A percentile compares a stretch with the other conserved stretches of the same genome.
phyloP scores from a whole-genome alignment of 73 alveolate species.

The Stentor coeruleus region DNA sequence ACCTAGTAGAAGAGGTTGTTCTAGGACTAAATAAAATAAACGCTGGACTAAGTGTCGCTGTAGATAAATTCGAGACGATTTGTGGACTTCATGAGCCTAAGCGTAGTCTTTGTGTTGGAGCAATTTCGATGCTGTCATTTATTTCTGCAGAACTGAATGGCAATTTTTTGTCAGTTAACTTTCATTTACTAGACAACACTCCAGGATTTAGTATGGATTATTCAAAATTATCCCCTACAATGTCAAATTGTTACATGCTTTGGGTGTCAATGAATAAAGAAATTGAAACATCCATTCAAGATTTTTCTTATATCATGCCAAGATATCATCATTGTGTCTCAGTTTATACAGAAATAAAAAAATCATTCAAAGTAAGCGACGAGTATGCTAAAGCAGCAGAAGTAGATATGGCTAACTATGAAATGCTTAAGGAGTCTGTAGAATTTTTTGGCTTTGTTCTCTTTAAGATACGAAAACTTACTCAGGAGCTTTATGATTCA shows the following conservation, averaged over 20 bases:
- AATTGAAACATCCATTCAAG: slow-evolving; percentile 5
- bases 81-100: background rate
- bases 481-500: background rate
- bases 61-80: slow-evolving; percentile 19
- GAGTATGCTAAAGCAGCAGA: background rate
- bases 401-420: background rate
- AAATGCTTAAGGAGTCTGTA: background rate
- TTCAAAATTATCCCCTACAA: background rate
- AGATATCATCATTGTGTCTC: background rate
- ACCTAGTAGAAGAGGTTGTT: slow-evolving; percentile 9
- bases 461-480: background rate
- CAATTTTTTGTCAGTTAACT: slow-evolving; percentile 15
- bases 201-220: slow-evolving; percentile 22
- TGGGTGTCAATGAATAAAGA: slow-evolving; percentile 13
- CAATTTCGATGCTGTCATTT: background rate
- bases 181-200: slow-evolving; percentile 9
- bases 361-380: background rate
- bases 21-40: slow-evolving; percentile 19
- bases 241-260: background rate
- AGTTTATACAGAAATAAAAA: background rate
- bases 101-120: slow-evolving; percentile 5
- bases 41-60: slow-evolving; percentile 21
- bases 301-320: slow-evolving; percentile 4
- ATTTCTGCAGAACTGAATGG: slow-evolving; percentile 14
- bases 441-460: slow-evolving; percentile 12